Evolutionary conservation across 176 grass and related monocot species (phyloP).

Genomic region (Bromus sterilis): DNA sequence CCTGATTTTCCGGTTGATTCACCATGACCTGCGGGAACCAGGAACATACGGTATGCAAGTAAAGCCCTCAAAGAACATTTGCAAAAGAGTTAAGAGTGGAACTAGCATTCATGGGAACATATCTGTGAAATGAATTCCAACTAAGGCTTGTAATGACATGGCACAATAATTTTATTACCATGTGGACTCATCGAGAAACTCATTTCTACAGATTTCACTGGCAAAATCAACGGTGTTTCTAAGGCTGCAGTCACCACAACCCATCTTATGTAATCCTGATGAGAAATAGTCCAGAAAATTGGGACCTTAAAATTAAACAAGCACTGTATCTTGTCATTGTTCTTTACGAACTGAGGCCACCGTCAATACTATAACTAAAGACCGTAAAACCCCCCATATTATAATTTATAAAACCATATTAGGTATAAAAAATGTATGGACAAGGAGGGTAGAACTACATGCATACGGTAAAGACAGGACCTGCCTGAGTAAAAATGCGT

Average conservation of each 20-base stretch:
- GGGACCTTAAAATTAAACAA: constrained; percentile 3
- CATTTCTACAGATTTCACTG: constrained; percentile 3
- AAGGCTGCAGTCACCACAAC: constrained; percentile 2
- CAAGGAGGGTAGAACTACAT: constrained; percentile 7
- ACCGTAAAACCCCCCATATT: neutral
- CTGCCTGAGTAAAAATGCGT: neutral
- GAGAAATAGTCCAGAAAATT: neutral
- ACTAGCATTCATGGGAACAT: neutral
- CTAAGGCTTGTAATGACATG: neutral
- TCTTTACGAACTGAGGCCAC: neutral
- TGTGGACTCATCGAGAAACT: neutral
- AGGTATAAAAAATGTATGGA: neutral
- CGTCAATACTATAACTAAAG: neutral
- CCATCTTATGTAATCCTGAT: neutral
- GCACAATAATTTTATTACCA: neutral
- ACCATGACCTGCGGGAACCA: constrained; percentile 33
- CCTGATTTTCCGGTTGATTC: constrained; percentile 41
- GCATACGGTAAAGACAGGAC: neutral
- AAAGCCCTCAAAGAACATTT: constrained; percentile 3
- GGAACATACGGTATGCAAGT: constrained; percentile 6
- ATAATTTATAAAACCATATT: neutral
- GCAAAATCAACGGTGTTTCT: neutral
- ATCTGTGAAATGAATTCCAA: neutral
- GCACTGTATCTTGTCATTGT: neutral
- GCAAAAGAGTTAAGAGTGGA: neutral